Evolutionary conservation across 768 basidiomycete species (phyloP).

Genomic region (Hericium erinaceus): DNA sequence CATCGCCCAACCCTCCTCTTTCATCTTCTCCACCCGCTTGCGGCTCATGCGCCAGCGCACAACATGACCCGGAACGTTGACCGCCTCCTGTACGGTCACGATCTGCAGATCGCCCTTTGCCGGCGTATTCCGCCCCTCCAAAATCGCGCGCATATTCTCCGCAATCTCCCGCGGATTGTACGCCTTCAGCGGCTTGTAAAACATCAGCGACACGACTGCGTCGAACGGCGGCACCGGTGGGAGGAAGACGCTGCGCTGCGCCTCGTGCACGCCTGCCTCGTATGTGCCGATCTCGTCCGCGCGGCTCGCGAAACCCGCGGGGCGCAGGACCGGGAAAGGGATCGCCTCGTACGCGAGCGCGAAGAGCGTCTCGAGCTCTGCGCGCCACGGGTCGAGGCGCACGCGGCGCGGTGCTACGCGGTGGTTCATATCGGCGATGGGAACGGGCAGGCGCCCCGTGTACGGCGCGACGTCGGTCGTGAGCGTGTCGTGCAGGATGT

Average conservation of each 20-base stretch:
- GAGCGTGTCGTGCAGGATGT: neutral
- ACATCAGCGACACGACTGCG: neutral
- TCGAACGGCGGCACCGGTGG: neutral
- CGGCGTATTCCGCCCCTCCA: neutral
- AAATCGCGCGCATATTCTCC: neutral
- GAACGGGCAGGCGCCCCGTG: neutral
- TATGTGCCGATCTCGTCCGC: neutral
- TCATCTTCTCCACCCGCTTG: constrained; percentile 9
- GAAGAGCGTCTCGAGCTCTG: neutral
- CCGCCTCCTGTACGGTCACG: neutral
- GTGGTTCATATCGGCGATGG: neutral
- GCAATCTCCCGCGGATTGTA: neutral
- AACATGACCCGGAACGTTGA: neutral
- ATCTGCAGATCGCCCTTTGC: neutral
- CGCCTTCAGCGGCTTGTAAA: neutral
- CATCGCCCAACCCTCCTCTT: constrained; percentile 6
- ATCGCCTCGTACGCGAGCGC: neutral
- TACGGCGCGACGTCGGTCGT: neutral
- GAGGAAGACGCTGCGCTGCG: neutral
- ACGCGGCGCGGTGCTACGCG: neutral
- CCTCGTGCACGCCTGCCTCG: neutral
- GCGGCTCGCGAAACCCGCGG: neutral
- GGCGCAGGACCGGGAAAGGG: neutral
- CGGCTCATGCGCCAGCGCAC: constrained; percentile 12
- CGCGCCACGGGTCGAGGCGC: neutral